These are phyloP conservation scores for Monosporozyma unispora DNA, from an alignment of 805 yeast genomes.

Conservation along the genomic window DNA sequence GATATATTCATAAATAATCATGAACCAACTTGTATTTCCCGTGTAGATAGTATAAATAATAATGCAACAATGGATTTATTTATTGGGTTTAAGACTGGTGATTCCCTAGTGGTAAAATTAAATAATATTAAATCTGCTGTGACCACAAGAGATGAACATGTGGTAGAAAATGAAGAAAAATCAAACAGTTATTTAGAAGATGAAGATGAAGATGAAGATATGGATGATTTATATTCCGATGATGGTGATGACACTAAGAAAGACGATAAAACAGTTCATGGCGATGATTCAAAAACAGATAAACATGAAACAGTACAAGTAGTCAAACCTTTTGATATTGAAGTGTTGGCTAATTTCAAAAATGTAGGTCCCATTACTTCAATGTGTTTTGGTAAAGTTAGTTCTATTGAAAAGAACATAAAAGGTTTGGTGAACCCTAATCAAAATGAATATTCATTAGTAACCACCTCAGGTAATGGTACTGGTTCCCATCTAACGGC, in stretches of 20 bases:
- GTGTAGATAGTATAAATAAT: slow-evolving; percentile 18
- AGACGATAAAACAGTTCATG: slow-evolving; percentile 19
- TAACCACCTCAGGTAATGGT: slow-evolving; percentile 62
- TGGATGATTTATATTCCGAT: slow-evolving; percentile 25
- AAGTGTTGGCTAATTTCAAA: slow-evolving; percentile 42
- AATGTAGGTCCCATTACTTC: slow-evolving; percentile 70
- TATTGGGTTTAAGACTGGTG: slow-evolving; percentile 52
- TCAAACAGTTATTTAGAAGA: slow-evolving; percentile 14
- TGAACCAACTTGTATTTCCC: slow-evolving; percentile 23
- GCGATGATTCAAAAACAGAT: slow-evolving; percentile 1
- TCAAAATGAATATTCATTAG: slow-evolving; percentile 52
- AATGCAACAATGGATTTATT: slow-evolving; percentile 40
- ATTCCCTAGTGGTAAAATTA: slow-evolving; percentile 39
- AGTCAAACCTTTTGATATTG: slow-evolving; percentile 33
- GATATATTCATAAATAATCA: slow-evolving; percentile 21
- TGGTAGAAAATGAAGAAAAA: slow-evolving; percentile 30
- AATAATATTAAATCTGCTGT: slow-evolving; percentile 24
- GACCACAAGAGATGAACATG: slow-evolving; percentile 32
- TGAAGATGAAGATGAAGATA: slow-evolving; percentile 29
- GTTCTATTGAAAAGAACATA: slow-evolving; percentile 42
- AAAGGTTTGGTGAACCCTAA: slow-evolving; percentile 66
- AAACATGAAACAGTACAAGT: slow-evolving; percentile 17
- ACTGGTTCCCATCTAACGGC: slow-evolving; percentile 47
- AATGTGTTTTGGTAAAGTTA: slow-evolving; percentile 52
- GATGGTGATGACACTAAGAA: slow-evolving; percentile 15